A percentile compares a stretch with the other conserved stretches of the same genome.
These are phyloP conservation scores for Durusdinium trenchii DNA, from an alignment of 73 alveolate genomes.

Conservation along the genomic window DNA sequence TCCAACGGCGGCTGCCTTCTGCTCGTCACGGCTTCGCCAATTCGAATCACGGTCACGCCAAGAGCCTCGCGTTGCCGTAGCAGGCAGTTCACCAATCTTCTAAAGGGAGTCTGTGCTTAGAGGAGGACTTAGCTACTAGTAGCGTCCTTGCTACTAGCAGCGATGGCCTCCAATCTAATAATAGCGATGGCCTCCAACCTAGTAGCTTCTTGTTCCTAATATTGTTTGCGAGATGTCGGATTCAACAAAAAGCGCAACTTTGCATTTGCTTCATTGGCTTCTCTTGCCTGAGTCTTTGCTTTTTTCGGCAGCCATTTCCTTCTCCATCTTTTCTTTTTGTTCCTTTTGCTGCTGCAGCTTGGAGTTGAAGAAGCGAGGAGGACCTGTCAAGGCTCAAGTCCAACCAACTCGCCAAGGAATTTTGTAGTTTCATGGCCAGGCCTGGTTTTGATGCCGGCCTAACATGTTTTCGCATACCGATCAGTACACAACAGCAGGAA, in stretches of 20 bases:
- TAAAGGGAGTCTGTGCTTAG: too few species aligned
- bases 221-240: too few species aligned
- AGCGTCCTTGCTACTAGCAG: too few species aligned
- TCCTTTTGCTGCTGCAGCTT: conserved; percentile 93
- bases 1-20: neutral
- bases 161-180: too few species aligned
- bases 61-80: conserved; percentile 71
- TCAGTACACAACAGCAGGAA: too few species aligned
- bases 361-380: conserved; percentile 94
- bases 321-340: conserved; percentile 71
- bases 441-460: conserved; percentile 87
- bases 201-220: too few species aligned
- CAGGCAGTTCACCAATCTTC: too few species aligned
- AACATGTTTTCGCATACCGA: neutral
- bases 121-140: too few species aligned
- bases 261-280: too few species aligned
- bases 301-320: conserved; percentile 9
- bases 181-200: too few species aligned
- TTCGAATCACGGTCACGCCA: conserved; percentile 95
- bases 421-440: neutral
- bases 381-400: neutral
- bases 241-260: too few species aligned
- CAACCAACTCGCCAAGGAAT: neutral
- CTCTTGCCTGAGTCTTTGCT: too few species aligned
- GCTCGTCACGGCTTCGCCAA: conserved; percentile 60